Conservation (phyloP, 192 early-diverging fungal species). For the Coemansia sp. region DNA sequence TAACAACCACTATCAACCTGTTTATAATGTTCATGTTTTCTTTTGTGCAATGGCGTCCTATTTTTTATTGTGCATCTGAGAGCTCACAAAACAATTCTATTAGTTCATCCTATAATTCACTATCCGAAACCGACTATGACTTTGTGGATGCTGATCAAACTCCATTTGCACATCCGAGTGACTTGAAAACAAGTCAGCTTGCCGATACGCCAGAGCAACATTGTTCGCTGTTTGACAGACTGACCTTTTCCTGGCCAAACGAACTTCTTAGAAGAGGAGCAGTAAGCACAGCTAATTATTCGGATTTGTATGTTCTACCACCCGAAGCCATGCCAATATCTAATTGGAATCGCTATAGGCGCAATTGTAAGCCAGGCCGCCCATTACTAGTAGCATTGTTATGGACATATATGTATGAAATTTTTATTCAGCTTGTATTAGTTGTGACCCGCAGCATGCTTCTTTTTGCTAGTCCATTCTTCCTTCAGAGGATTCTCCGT, state of each 20-base stretch:
- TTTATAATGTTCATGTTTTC: too few relatives aligned
- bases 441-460: constrained; percentile 41
- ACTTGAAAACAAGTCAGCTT: constrained; percentile 14
- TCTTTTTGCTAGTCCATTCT: constrained; percentile 58
- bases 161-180: constrained; percentile 26
- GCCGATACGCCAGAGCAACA: constrained; percentile 34
- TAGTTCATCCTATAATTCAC: too few relatives aligned
- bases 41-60: too few relatives aligned
- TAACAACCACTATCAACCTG: too few relatives aligned
- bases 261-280: constrained; percentile 60
- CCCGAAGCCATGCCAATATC: constrained; percentile 51
- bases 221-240: constrained; percentile 22
- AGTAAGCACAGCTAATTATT: constrained; percentile 52
- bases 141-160: constrained; percentile 13
- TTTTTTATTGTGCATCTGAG: neutral
- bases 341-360: constrained; percentile 33
- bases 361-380: constrained; percentile 1
- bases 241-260: constrained; percentile 64
- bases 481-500: constrained; percentile 3
- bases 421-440: constrained; percentile 44
- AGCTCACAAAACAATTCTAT: neutral
- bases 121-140: neutral
- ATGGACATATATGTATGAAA: constrained; percentile 41
- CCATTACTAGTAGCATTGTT: constrained; percentile 43
- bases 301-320: constrained; percentile 63